A percentile compares a stretch with the other conserved stretches of the same genome.
Conservation (phyloP, 495 filamentous ascomycete genomes). For the Hypoxylon perforatum region DNA sequence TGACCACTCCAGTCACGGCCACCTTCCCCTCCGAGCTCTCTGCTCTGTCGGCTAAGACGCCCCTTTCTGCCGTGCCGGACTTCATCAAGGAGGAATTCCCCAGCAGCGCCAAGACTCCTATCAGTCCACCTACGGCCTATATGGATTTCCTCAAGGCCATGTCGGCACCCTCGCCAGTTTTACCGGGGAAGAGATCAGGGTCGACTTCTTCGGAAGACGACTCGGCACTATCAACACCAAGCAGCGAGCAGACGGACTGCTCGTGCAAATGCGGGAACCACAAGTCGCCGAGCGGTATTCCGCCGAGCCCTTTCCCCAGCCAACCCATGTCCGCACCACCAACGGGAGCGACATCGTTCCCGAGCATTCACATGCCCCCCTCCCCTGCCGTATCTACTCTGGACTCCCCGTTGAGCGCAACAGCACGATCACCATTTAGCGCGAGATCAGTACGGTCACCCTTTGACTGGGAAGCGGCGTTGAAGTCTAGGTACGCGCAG, state of each 20-base stretch:
- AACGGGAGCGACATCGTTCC: slow-evolving; percentile 56
- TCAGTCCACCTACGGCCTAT: slow-evolving; percentile 92
- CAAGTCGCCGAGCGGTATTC: slow-evolving; percentile 49
- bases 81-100: slow-evolving; percentile 54
- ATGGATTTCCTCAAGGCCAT: slow-evolving; percentile 85
- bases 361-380: slow-evolving; percentile 67
- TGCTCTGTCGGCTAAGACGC: slow-evolving; percentile 56
- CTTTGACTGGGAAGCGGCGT: slow-evolving; percentile 70
- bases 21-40: slow-evolving; percentile 84
- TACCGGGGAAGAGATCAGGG: slow-evolving; percentile 56
- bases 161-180: slow-evolving; percentile 72
- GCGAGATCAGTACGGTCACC: slow-evolving; percentile 66
- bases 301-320: slow-evolving; percentile 56
- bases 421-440: slow-evolving; percentile 60
- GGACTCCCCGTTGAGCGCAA: slow-evolving; percentile 56
- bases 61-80: slow-evolving; percentile 61
- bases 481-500: slow-evolving; percentile 60
- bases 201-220: slow-evolving; percentile 49
- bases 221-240: slow-evolving; percentile 60
- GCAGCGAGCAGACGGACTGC: slow-evolving; percentile 61
- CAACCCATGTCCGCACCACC: slow-evolving; percentile 70
- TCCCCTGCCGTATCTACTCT: slow-evolving; percentile 65
- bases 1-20: slow-evolving; percentile 80
- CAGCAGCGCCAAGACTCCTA: slow-evolving; percentile 74
- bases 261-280: slow-evolving; percentile 66